Conservation (phyloP, 495 filamentous ascomycete species). For the Trichoderma asperelloides region DNA sequence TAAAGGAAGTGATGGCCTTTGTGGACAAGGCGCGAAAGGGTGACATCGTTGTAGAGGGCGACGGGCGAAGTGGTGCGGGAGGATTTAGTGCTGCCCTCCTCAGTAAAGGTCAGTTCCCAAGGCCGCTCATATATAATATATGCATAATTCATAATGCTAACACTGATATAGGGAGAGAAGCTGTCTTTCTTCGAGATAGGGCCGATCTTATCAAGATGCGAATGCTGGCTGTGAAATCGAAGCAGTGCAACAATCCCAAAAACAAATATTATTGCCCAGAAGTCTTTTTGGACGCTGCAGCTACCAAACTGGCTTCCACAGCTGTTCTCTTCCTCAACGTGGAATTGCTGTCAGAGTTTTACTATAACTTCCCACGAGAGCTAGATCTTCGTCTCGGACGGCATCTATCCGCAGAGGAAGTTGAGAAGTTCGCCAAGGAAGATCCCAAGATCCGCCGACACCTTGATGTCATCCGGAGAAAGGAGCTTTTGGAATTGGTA, state of each 20-base stretch:
- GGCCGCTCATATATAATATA: not conserved
- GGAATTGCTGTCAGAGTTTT: constrained; percentile 92
- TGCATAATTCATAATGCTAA: constrained; percentile 11
- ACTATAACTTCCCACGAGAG: constrained; percentile 91
- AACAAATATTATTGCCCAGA: constrained; percentile 98
- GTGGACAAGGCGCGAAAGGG: constrained; percentile 82
- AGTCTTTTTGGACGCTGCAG: constrained; percentile 92
- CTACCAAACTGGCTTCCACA: constrained; percentile 87
- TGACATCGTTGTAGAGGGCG: constrained; percentile 72
- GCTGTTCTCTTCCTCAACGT: constrained; percentile 97
- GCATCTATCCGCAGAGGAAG: constrained; percentile 63
- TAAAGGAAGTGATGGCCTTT: constrained; percentile 84
- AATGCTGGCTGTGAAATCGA: constrained; percentile 71
- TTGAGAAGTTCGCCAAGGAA: constrained; percentile 86
- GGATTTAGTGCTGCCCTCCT: constrained; percentile 82
- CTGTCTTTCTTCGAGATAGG: constrained; percentile 84
- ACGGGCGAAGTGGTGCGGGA: constrained; percentile 75
- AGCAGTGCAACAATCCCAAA: constrained; percentile 69
- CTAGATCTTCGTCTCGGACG: constrained; percentile 81
- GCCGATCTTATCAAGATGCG: constrained; percentile 85
- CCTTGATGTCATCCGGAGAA: constrained; percentile 81
- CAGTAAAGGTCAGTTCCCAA: constrained; percentile 53
- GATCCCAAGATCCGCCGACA: constrained; percentile 82
- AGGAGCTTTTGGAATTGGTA: constrained; percentile 87
- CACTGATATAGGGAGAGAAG: constrained; percentile 62